These are phyloP conservation scores for Penicillium psychrofluorescens DNA, from an alignment of 495 filamentous ascomycete species.

Conservation along the genomic window DNA sequence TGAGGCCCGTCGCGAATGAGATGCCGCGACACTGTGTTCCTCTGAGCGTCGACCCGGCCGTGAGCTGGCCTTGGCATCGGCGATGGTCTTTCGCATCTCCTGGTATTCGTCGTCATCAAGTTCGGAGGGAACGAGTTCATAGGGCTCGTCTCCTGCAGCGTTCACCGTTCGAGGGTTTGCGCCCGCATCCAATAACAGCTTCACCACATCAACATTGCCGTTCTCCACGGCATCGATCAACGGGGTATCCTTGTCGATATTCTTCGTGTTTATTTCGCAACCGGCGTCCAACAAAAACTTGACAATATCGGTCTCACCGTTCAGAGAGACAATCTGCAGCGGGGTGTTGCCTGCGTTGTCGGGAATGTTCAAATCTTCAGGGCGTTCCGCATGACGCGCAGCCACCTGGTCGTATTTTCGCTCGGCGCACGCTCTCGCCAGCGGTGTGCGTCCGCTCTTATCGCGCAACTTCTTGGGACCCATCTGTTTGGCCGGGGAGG, in stretches of 20 bases:
- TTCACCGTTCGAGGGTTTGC: slow-evolving; percentile 87
- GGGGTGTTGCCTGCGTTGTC: slow-evolving; percentile 94
- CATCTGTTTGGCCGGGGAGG: slow-evolving; percentile 60
- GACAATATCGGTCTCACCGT: slow-evolving; percentile 73
- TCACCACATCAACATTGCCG: slow-evolving; percentile 84
- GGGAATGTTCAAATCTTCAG: slow-evolving; percentile 77
- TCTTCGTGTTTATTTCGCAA: slow-evolving; percentile 74
- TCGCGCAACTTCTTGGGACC: slow-evolving; percentile 77
- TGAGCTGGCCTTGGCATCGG: slow-evolving; percentile 38
- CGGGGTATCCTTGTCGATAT: slow-evolving; percentile 83
- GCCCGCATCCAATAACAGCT: slow-evolving; percentile 71
- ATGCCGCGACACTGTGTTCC: slow-evolving; percentile 48
- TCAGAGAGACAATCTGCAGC: slow-evolving; percentile 80
- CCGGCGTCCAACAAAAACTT: slow-evolving; percentile 65
- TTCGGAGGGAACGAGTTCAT: slow-evolving; percentile 70
- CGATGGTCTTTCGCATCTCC: slow-evolving; percentile 40
- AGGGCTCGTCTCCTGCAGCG: slow-evolving; percentile 75
- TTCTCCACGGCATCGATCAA: slow-evolving; percentile 95
- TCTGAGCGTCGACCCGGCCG: slow-evolving; percentile 55
- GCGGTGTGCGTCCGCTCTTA: slow-evolving; percentile 73
- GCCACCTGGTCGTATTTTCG: slow-evolving; percentile 67
- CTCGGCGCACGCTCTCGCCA: slow-evolving; percentile 76
- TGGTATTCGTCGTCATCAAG: slow-evolving; percentile 65
- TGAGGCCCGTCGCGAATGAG: slow-evolving; percentile 57
- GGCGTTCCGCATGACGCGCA: slow-evolving; percentile 61